Evolutionary conservation across 305 asterid species (phyloP), one percentile per base, ranked within the genome.

Genomic region (Fraxinus platypoda): DNA sequence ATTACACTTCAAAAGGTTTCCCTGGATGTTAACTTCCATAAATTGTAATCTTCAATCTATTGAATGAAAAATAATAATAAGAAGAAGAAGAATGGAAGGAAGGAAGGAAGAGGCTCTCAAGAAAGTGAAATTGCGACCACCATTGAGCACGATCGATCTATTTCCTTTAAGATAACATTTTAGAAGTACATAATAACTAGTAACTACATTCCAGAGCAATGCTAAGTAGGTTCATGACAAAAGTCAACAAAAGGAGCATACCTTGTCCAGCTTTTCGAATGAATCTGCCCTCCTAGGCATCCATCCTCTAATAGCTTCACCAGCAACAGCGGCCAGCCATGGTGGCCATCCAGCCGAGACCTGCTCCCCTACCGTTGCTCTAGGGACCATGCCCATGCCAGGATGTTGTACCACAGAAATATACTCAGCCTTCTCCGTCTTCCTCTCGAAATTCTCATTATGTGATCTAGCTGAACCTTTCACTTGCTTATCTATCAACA

Each of bases 341-440:
- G 98, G 92, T 28, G 98, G 98, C 98, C 98, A 95, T 75, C 98
- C 98, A 68, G 95, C 98, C 0, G 98, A 97, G 74, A 94, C 95
- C 83, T 92, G 97, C 62, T 95, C 98, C 78, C 95, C 97, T 84
- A 91, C 94, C 19, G 77, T 41, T 76, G 96, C 92, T 84, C 90
- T 88, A 0, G 92, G 91, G 28, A 93, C 78, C 82, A 83, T 80
- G 8, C 94, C 93, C 54, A 52, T 83, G 77, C 94, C 88, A 8
- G 91, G 97, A 85, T 91, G 93, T 38, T 80, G 84, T 19, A 88
- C 84, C 0, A 82, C 85, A 13, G 91, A 85, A 79, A 84, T 52
- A 81, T 85, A 85, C 83, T 92, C 97, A 15, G 87, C 78, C 84
- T 90, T 93, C 87, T 93, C 96, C 62, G 90, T 89, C 87, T 90